Percentiles rank a stretch among this genome's conserved stretches.
These are phyloP conservation scores for Geosmithia morbida DNA, from an alignment of 2,329 filamentous ascomycete genomes.

Conservation along the genomic window DNA sequence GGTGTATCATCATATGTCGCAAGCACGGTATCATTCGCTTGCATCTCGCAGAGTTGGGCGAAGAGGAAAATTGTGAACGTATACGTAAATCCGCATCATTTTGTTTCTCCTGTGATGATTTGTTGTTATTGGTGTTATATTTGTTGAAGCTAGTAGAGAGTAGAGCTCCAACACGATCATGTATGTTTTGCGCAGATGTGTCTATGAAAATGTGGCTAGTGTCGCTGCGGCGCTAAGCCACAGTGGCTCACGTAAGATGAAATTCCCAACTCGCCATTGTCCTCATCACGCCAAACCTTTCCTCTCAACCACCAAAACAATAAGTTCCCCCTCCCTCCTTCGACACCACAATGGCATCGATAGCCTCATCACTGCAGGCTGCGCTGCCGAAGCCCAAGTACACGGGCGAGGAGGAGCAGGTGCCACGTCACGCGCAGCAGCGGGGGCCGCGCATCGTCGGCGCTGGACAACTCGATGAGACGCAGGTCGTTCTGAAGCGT, in stretches of 20 bases:
- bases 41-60: neutral
- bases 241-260: neutral
- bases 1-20: neutral
- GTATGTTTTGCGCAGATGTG: constrained; percentile 3
- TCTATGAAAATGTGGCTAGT: neutral
- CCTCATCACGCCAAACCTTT: constrained; percentile 2
- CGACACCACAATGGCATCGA: constrained; percentile 40
- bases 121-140: too few species aligned
- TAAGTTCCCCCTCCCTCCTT: neutral
- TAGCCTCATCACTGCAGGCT: constrained; percentile 59
- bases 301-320: constrained; percentile 8
- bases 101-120: too few species aligned
- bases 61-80: neutral
- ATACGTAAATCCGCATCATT: neutral
- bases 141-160: neutral
- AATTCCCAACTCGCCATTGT: constrained; percentile 1
- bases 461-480: constrained; percentile 66
- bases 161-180: too few species aligned
- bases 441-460: constrained; percentile 73
- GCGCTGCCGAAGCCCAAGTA: constrained; percentile 85
- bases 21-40: neutral
- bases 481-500: constrained; percentile 72
- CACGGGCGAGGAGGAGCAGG: constrained; percentile 75
- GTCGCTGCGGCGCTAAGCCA: neutral
- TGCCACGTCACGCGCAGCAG: constrained; percentile 55